Conservation (phyloP, 139 green algal genomes). For the Tetradesmus obliquus region DNA sequence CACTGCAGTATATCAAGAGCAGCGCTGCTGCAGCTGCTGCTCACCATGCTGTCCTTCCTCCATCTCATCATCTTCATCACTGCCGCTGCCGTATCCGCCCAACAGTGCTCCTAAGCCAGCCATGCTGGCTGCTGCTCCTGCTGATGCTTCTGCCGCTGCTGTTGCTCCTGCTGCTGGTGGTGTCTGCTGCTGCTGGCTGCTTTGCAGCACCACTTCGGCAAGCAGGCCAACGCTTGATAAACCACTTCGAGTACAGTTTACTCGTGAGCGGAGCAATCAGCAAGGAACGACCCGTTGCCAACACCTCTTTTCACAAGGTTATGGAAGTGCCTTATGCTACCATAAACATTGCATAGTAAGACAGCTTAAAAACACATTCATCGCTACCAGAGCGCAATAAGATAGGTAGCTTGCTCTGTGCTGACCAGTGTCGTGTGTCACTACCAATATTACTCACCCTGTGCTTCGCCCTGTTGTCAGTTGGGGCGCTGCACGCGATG, state of each 20-base stretch:
- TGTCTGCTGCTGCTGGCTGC: neutral
- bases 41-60: neutral
- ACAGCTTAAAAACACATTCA: too few relatives aligned
- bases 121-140: constrained; percentile 23
- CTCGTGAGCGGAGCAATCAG: too few relatives aligned
- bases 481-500: neutral
- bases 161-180: neutral
- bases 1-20: neutral
- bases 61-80: constrained; percentile 38
- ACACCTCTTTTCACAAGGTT: too few relatives aligned
- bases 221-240: neutral
- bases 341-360: too few relatives aligned
- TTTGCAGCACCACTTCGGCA: neutral
- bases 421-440: neutral
- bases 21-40: neutral
- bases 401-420: neutral
- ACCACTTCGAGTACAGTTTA: too few relatives aligned
- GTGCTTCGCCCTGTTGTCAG: neutral
- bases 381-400: too few relatives aligned
- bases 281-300: too few relatives aligned
- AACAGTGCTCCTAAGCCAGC: constrained; percentile 54
- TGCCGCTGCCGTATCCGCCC: constrained; percentile 60
- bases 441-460: neutral
- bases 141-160: neutral
- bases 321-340: too few relatives aligned